A percentile compares a stretch with the other conserved stretches of the same genome.
Evolutionary conservation across 2,329 filamentous ascomycete species (phyloP).

Genomic region (Fusarium incarnatum): DNA sequence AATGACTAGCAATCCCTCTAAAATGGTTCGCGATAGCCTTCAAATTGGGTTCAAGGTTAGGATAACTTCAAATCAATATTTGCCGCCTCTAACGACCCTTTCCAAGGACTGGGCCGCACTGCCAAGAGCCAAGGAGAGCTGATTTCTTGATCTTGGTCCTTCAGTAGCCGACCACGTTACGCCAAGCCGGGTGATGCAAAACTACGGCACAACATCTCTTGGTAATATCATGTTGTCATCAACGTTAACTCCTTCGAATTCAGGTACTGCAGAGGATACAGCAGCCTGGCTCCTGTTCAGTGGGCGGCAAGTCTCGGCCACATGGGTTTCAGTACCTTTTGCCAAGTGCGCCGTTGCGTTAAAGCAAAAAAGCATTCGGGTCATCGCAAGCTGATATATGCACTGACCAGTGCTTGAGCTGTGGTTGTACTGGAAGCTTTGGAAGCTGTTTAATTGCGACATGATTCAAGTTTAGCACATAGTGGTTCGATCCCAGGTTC

Average conservation of each 20-base stretch:
- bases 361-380: background rate
- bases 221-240: background rate
- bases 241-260: background rate
- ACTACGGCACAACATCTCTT: background rate
- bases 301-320: background rate
- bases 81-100: background rate
- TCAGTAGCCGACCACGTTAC: background rate
- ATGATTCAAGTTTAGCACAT: background rate
- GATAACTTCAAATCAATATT: background rate
- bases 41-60: too few relatives aligned
- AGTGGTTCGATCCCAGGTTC: background rate
- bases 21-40: background rate
- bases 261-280: background rate
- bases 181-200: background rate
- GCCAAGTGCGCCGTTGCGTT: background rate
- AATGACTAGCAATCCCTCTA: background rate
- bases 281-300: background rate
- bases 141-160: background rate
- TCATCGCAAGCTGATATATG: background rate
- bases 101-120: rapidly evolving
- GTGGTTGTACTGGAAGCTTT: background rate
- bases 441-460: background rate
- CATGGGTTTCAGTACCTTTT: background rate
- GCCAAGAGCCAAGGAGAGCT: background rate
- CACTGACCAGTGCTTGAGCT: background rate